Base-by-base conservation (phyloP, 179 eudicot species). In the Nepenthes alata region DNA sequence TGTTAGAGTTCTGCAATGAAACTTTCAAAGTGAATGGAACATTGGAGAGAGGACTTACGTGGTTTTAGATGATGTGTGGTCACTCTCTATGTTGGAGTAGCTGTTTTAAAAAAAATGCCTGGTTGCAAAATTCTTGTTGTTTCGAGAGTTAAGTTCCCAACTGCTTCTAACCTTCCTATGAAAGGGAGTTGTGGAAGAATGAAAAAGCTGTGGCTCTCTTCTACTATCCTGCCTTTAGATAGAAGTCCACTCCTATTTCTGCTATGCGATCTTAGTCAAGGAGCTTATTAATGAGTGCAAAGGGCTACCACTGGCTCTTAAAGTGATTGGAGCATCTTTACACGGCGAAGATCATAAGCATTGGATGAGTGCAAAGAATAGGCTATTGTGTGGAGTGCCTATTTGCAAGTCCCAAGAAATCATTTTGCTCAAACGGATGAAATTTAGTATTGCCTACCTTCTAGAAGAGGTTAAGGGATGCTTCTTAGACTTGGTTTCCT, bases 1-100 rank as follows among this genome's bases (percentile, higher is more conserved):
- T 39, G 61, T 63, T 12, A 49, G 37, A 35, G 65, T 69, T 59
- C 76, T 91, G 12, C 80, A 75, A 15, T 75, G 81, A 77, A 66
- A 44, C 15, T 57, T 65, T 7, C 72, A 66, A 47, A 75, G 54
- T 57, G 70, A 78, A 11, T 64, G 59, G 51, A 77, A 47, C 11
- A 35, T 57, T 37, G 70, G 50, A 35, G 45, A 66, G 7, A 57
- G 58, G 16, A 66, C 79, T 6, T 88, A 88, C 1, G 77, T 90
- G 66, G 80, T 90, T 59, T 72, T 90, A 66, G 97, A 90, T 78
- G 97, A 90, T 76, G 97, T 90, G 57, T 90, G 97, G 97, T 74
- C 94, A 2, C 78, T 80, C 47, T 68, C 83, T 0, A 86, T 66
- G 37, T 80, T 90, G 1, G 80, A 80, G 54, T 88, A 85, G 63